Conservation (phyloP, 1,284 basidiomycete genomes). For the Cryptococcus deneoformans region DNA sequence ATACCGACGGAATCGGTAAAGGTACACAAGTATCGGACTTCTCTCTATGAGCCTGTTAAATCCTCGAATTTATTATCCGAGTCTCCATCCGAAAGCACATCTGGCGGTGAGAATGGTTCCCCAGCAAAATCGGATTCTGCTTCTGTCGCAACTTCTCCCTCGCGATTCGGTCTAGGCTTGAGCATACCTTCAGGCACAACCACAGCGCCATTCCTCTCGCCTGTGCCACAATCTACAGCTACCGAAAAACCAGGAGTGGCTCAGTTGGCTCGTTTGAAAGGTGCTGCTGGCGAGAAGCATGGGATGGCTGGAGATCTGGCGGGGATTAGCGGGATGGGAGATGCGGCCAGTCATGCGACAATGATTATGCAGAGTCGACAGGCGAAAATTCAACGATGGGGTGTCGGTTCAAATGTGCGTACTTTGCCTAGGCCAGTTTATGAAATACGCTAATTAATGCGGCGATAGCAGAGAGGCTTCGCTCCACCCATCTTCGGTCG, state of each 20-base stretch:
- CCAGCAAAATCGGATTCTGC: conserved; percentile 3
- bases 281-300: conserved; percentile 9
- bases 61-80: conserved; percentile 13
- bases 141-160: not conserved
- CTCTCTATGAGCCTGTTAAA: conserved; percentile 33
- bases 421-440: not conserved
- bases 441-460: not conserved
- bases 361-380: conserved; percentile 56
- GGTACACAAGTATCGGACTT: conserved; percentile 35
- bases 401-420: conserved; percentile 25
- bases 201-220: not conserved
- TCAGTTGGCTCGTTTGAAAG: not conserved
- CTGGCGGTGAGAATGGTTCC: not conserved
- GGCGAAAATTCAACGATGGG: conserved; percentile 57
- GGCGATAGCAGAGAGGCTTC: conserved; percentile 5
- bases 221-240: not conserved
- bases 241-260: not conserved
- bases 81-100: conserved; percentile 10
- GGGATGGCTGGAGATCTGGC: conserved; percentile 35
- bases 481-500: conserved; percentile 31
- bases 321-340: conserved; percentile 40
- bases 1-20: conserved; percentile 5
- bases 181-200: conserved; percentile 1
- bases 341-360: conserved; percentile 54
- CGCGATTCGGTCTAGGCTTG: conserved; percentile 22